Conservation (phyloP, 192 early-diverging fungal species). For the Haplosporangium gracile region DNA sequence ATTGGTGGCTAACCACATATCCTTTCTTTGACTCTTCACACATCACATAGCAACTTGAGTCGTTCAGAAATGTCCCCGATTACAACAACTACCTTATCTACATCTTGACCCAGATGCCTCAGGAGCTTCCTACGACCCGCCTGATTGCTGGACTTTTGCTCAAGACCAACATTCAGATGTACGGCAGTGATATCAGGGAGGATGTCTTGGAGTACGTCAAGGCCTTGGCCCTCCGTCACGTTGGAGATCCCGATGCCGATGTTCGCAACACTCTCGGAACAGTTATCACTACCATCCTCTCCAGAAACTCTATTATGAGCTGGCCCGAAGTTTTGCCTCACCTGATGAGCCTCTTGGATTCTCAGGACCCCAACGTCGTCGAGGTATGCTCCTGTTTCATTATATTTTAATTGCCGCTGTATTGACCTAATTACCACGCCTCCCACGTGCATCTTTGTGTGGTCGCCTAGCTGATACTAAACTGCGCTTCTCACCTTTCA, state of each 20-base stretch:
- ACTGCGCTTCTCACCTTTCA: neutral
- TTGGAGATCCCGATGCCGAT: slow-evolving; percentile 78
- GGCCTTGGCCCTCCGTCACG: slow-evolving; percentile 53
- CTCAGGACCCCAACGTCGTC: slow-evolving; percentile 75
- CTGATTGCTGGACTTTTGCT: slow-evolving; percentile 87
- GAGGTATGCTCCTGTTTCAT: slow-evolving; percentile 69
- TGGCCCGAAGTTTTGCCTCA: slow-evolving; percentile 89
- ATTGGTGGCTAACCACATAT: slow-evolving; percentile 6
- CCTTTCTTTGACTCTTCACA: neutral
- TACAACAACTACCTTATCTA: slow-evolving; percentile 93
- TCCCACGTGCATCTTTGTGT: neutral
- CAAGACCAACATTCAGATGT: slow-evolving; percentile 80
- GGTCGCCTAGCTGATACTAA: neutral
- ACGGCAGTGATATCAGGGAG: slow-evolving; percentile 64
- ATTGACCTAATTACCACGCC: neutral
- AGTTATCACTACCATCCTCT: slow-evolving; percentile 89
- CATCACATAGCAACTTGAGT: slow-evolving; percentile 73
- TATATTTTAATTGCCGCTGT: neutral
- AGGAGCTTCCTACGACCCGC: slow-evolving; percentile 76
- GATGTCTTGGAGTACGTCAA: slow-evolving; percentile 80
- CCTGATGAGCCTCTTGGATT: slow-evolving; percentile 85
- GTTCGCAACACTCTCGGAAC: slow-evolving; percentile 88
- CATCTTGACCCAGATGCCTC: slow-evolving; percentile 82
- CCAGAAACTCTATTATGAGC: slow-evolving; percentile 72
- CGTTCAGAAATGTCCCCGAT: slow-evolving; percentile 84